Conservation (phyloP, 2,329 filamentous ascomycete genomes). For the Xylariomycetidae sp. region DNA sequence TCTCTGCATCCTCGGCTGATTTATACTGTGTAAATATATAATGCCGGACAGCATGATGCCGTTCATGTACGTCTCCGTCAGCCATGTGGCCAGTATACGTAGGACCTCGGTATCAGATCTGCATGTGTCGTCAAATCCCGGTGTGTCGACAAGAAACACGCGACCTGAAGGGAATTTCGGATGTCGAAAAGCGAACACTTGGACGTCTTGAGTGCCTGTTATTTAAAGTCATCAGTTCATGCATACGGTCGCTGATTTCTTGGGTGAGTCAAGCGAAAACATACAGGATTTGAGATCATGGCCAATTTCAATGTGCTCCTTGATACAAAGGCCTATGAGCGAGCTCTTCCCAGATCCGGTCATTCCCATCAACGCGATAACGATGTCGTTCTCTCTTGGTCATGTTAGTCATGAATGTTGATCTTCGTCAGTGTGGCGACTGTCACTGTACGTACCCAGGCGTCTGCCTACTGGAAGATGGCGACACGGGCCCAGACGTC, state of each 20-base stretch:
- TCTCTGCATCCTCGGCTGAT: conserved; percentile 5
- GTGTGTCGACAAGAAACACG: conserved; percentile 9
- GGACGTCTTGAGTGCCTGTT: conserved; percentile 9
- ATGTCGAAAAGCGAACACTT: conserved; percentile 3
- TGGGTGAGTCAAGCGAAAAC: background rate
- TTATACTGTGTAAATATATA: conserved; percentile 8
- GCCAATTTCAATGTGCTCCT: conserved; percentile 6
- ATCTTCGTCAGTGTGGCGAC: too few species aligned
- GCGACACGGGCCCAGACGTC: background rate
- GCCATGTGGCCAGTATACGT: conserved; percentile 4
- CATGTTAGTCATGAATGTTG: background rate
- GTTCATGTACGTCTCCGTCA: conserved; percentile 4
- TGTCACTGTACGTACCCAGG: background rate
- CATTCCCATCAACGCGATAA: conserved; percentile 8
- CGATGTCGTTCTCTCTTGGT: conserved; percentile 2
- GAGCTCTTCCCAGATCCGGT: conserved; percentile 13
- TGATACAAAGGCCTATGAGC: conserved; percentile 4
- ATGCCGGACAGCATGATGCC: conserved; percentile 6
- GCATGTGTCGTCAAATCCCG: conserved; percentile 10
- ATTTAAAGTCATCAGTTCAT: background rate
- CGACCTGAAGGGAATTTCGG: conserved; percentile 3
- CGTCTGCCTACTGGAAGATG: background rate
- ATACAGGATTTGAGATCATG: conserved; percentile 9
- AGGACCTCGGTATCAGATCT: conserved; percentile 7
- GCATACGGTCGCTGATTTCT: background rate